Conservation (phyloP, 305 asterid species). For the Lippia alba region DNA sequence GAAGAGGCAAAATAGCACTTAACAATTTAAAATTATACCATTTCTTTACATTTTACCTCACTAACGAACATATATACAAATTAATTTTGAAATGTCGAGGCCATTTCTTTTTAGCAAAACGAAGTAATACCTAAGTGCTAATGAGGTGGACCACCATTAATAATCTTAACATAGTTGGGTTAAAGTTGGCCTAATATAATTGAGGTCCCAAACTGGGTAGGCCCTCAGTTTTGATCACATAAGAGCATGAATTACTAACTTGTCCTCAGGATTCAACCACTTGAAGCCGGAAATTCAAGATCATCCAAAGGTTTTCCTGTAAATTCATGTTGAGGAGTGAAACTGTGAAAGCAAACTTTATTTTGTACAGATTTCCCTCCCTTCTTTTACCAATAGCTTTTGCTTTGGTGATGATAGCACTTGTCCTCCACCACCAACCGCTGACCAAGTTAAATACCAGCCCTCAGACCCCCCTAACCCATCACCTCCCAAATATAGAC, state of each 20-base stretch:
- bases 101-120: constrained; percentile 21
- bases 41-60: too few species aligned
- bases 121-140: constrained; percentile 19
- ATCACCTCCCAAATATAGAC: constrained; percentile 49
- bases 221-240: constrained; percentile 39
- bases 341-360: constrained; percentile 54
- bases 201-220: constrained; percentile 44
- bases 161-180: constrained; percentile 32
- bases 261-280: constrained; percentile 38
- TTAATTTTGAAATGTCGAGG: too few species aligned
- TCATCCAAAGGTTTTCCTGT: constrained; percentile 34
- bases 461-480: constrained; percentile 38
- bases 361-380: constrained; percentile 81
- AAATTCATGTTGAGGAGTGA: constrained; percentile 42
- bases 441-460: constrained; percentile 61
- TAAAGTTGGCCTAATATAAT: constrained; percentile 39
- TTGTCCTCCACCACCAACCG: constrained; percentile 61
- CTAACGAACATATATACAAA: too few species aligned
- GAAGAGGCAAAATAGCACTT: too few species aligned
- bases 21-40: too few species aligned
- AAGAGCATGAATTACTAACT: constrained; percentile 38
- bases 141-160: constrained; percentile 53
- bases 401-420: constrained; percentile 65
- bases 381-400: constrained; percentile 49
- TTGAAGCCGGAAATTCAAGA: constrained; percentile 26